Base-by-base conservation (phyloP, 768 basidiomycete species). In the Dioszegia hungarica region DNA sequence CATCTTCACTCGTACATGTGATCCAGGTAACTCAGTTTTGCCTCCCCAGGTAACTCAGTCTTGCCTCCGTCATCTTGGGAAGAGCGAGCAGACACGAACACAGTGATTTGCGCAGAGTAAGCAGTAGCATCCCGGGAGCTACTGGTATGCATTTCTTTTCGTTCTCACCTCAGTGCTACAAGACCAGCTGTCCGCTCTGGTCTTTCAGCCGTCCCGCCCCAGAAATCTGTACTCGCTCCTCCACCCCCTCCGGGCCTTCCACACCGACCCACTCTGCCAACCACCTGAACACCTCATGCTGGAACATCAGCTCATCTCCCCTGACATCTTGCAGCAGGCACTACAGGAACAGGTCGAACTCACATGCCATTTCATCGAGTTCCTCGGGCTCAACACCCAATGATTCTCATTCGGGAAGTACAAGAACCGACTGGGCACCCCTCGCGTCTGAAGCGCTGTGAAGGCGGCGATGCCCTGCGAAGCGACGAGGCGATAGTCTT, bases 211-310 rank as follows among this genome's bases (percentile, higher is more conserved):
- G n/a, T n/a, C n/a, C n/a, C n/a, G n/a, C n/a, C n/a, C n/a, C n/a
- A n/a, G n/a, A n/a, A n/a, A n/a, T n/a, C n/a, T n/a, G 28, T 20
- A 31, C 5, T 34, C 33, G 6, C 4, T 27, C 56, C 38, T 39
- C 9, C 33, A 17, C 45, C 28, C n/a, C 20, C 14, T 33, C 31
- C 31, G 31, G 14, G 31, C 10, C 25, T n/a, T n/a, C n/a, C n/a
- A 62, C 62, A 14, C 75, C 76, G 3, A 76, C 67, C 76, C 76
- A 79, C 63, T 79, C 75, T 31, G 79, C 83, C 60, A 95, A 86
- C 90, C 90, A 98, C 58, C 83, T 81, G 78, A 99, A 86, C 12
- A 98, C 87, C 74, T 99, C 94, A 62, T 87, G 80, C 77, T 70
- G n/a, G 59, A 6, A 24, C 25, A 56, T 51, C 24, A 51, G 49